Evolutionary conservation across 225 moss, liverwort and hornwort species (phyloP).

Genomic region (Pseudisothecium myosuroides): DNA sequence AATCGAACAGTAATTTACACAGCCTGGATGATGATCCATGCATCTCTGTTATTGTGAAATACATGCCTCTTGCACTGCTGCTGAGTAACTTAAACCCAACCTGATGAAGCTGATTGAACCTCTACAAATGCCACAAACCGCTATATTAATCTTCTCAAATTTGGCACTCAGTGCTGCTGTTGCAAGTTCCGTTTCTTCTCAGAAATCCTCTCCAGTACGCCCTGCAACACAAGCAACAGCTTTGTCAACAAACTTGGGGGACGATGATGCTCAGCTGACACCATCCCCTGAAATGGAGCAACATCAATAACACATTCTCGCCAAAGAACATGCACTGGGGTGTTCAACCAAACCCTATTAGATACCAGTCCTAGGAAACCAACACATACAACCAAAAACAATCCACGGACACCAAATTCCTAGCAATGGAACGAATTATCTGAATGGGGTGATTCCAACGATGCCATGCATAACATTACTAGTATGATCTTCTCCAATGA

Average conservation of each 20-base stretch:
- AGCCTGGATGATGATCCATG: background rate
- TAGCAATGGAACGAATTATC: background rate
- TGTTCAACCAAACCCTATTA: background rate
- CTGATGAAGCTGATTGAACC: background rate
- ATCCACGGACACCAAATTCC: background rate
- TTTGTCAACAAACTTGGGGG: background rate
- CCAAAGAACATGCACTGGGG: background rate
- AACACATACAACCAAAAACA: background rate
- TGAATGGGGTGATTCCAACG: background rate
- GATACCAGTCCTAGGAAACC: background rate
- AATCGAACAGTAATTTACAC: background rate
- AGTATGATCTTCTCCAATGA: background rate
- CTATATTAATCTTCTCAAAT: background rate
- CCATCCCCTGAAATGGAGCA: background rate
- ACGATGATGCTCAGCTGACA: background rate
- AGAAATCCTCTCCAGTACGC: slow-evolving; percentile 9
- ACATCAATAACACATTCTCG: background rate
- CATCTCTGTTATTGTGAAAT: background rate
- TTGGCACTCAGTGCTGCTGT: background rate
- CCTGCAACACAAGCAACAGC: background rate
- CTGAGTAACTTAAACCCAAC: background rate
- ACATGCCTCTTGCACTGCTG: background rate
- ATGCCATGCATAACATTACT: background rate
- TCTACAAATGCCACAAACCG: background rate
- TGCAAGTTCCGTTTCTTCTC: slow-evolving; percentile 9